Base-by-base conservation (phyloP, 257 asterid species). In the Solanum bulbocastanum region DNA sequence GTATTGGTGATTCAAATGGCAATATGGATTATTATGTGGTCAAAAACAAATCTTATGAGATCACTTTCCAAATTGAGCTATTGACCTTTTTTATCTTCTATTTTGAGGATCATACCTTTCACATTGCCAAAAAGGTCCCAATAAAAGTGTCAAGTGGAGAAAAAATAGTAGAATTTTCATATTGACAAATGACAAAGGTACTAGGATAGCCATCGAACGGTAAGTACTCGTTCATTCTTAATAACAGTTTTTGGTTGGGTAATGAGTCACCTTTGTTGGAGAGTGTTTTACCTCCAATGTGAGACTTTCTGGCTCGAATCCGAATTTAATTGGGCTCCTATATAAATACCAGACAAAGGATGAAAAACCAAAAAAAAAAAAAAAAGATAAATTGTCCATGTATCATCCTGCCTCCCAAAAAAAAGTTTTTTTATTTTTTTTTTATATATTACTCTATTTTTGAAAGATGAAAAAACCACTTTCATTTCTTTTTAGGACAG, bases 1-100 rank as follows among this genome's bases (percentile, higher is more conserved):
- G 22, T 49, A 85, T 65, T 60, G 79, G 65, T 27, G 35, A 60
- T 65, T 84, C 79, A 84, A 84, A 39, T 62, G 37, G 13, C 78
- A 84, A 62, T 37, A 35, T 84, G 76, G 56, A 84, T 65, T 39
- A 84, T 27, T 58, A 71, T 85, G 35, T 65, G 81, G 81, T 85
- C 87, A 66, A 85, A 84, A 79, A 6, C 42, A 66, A 37, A 85
- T 40, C 46, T 32, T n/a, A 27, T 85, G 82, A 66, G 56, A 85
- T 85, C 87, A 85, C 87, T 62, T 40, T 85, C 82, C 15, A 42
- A 85, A 66, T 85, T 81, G 82, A 7, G 78, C 16, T 66, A 66
- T 20, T 36, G 32, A 37, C n/a, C 33, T 25, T 49, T 44, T 37
- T 39, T 25, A 60, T 12, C 62, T 14, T 25, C 20, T 83, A 83